Evolutionary conservation across 768 basidiomycete species (phyloP), one percentile per base, ranked within the genome.

Genomic region (Wakefieldia striispora): DNA sequence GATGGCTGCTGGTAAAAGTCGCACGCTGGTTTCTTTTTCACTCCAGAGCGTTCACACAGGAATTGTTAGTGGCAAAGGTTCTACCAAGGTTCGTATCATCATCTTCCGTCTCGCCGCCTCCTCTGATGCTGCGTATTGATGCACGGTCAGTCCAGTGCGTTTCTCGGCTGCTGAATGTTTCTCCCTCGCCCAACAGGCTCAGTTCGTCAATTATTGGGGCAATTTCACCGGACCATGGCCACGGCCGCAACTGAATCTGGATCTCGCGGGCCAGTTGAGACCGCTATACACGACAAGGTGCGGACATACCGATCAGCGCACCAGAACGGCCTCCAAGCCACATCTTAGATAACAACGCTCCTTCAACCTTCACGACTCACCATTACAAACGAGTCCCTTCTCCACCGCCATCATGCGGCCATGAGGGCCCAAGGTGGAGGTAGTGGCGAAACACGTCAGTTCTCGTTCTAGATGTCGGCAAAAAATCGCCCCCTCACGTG

Each of bases 361-460:
- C 74, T 93, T 47, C 72, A 75, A 58, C 90, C 91, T 17, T 68
- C 76, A 46, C 73, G 75, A 59, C 73, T 93, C 62, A 74, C 63
- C 46, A 84, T 93, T 63, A 76, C 76, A 31, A 93, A 93, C 69
- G 86, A 93, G 61, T 92, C 91, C 45, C 84, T 82, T 80, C 77
- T 88, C 71, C 91, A 93, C 69, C 80, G 86, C 61, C 86, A 92
- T 72, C 91, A 93, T 70, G 77, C 78, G 48, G 75, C 91, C 40
- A 93, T 93, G 91, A 78, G 79, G 64, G 83, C 75, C 38, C 75
- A 81, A 66, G 80, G 76, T 47, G 82, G 79, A 55, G 80, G 78
- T 38, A 82, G 75, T 61, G 84, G 83, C 50, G 91, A 92, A 76
- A 88, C 91, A 41, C 91, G 91, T 93, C 76, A 59, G 86, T 79